Base-by-base conservation (phyloP, 2,329 filamentous ascomycete species). In the Arthrobotrys sphaeroides region DNA sequence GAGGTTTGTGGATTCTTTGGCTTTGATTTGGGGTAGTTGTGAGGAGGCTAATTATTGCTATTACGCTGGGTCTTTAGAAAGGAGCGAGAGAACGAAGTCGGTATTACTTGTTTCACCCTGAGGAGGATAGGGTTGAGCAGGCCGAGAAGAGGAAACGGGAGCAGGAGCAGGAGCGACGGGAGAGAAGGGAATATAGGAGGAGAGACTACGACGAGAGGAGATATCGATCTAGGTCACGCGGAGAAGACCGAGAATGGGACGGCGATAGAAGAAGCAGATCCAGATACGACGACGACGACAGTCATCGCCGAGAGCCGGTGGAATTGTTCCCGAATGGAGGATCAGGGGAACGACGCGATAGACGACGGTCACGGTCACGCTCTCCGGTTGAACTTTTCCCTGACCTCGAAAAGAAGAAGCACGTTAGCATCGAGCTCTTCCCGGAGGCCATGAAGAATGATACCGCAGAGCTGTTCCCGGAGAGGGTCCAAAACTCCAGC, bases 91-190 rank as follows among this genome's bases (percentile, higher is more conserved):
- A 90, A 59, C 87, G 91, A 76, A 98, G 94, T 83, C 88, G 92
- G 10, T 98, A 96, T 84, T 99, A 99, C 81, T 88, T 97, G 36
- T 87, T 95, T 80, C 92, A 98, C 79, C 94, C 94, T 0, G 92
- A 97, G 79, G 89, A 93, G 81, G 94, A 97, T 80, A 93, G 91
- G 1, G 89, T 90, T 78, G 93, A 92, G 83, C 87, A 88, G 61
- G 85, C 89, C 77, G 87, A 89, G 73, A 85, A 85, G 72, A 85
- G 87, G 59, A 85, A 87, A 42, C 82, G 84, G 69, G 82, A 84
- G 45, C 81, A 82, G 12, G 80, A 81, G 60, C 81, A 82, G 31
- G 78, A 81, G 9, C 78, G 81, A 18, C 82, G 82, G 51, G 79
- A 81, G 22, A 80, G 59, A 80, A 24, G 82, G 83, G 59, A 83